Evolutionary conservation across 2,329 filamentous ascomycete genomes (phyloP), one percentile per base, ranked within the genome.

Genomic region (Aureobasidium melanogenum): DNA sequence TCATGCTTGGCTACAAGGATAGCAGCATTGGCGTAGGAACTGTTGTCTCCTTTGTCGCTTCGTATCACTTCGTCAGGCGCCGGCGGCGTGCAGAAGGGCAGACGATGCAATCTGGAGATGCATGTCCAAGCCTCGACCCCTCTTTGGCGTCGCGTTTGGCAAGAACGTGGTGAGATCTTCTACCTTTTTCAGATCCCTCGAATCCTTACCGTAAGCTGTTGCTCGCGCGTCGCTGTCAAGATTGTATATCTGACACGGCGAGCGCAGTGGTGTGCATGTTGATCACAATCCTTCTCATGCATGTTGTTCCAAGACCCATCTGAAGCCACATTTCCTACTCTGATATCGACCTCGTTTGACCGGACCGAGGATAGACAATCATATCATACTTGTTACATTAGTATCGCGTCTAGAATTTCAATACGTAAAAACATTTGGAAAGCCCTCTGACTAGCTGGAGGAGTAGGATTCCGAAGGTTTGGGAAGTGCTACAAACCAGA

Each of bases 121-220:
- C 28, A n/a, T 32, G 19, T 17, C 48, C 48, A 51, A 26, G 48
- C 32, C 30, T 51, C 48, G 32, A 51, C 48, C 48, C 48, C 48
- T 38, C 48, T 36, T 51, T 51, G 30, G 22, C 32, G 32, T 22
- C 32, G 32, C 48, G 15, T 24, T 6, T n/a, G 22, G 38, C 32
- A 51, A 51, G 48, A 30, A 51, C 6, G 19, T 36, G 30, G 30
- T 51, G 30, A 17, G 47, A 51, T 36, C 47, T 36, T 46, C 8
- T 30, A 17, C 17, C 30, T 22, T 36, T n/a, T 51, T 36, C 26
- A 36, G n/a, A 7, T n/a, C 9, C 19, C 32, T n/a, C 9, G 14
- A 38, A 38, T 51, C 14, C 12, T 51, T 38, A 17, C 48, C 22
- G 32, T 24, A 3, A 26, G n/a, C 32, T 26, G n/a, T 22, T 22